Evolutionary conservation across 2,329 filamentous ascomycete species (phyloP).

Genomic region (Dothiorella sarmentorum): DNA sequence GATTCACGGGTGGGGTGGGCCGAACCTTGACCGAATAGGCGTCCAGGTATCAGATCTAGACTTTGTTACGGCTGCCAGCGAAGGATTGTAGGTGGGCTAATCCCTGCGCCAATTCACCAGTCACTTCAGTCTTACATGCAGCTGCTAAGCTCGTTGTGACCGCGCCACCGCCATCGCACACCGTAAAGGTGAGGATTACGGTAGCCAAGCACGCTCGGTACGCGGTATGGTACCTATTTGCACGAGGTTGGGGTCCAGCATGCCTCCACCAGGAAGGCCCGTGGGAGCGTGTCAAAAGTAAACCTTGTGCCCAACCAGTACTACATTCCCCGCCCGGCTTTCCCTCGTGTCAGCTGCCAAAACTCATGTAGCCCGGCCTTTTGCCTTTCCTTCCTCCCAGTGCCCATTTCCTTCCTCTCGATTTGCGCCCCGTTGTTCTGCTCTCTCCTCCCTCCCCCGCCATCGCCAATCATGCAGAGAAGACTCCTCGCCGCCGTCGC

Average conservation of each 20-base stretch:
- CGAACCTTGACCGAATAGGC: no score
- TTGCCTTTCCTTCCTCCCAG: background rate
- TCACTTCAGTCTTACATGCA: constrained; percentile 3
- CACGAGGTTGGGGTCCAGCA: no score
- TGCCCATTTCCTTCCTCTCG: background rate
- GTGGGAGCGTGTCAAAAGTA: background rate
- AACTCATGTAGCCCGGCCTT: background rate
- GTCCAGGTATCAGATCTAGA: no score
- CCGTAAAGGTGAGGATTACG: constrained; percentile 1
- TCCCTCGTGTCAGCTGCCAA: background rate
- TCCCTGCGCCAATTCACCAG: background rate
- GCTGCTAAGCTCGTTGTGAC: background rate
- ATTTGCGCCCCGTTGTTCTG: background rate
- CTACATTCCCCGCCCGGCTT: background rate
- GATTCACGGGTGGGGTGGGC: no score
- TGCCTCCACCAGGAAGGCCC: no score
- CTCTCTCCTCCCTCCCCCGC: no score
- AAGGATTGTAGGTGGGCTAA: background rate
- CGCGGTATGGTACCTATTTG: no score
- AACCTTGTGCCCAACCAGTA: no score
- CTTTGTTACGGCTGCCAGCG: background rate
- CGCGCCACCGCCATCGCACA: background rate
- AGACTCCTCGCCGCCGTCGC: background rate
- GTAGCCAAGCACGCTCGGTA: background rate
- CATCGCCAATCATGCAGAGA: background rate